A percentile compares a stretch with the other conserved stretches of the same genome.
These are phyloP conservation scores for Lentinula guzmanii DNA, from an alignment of 768 basidiomycete species.

Conservation along the genomic window DNA sequence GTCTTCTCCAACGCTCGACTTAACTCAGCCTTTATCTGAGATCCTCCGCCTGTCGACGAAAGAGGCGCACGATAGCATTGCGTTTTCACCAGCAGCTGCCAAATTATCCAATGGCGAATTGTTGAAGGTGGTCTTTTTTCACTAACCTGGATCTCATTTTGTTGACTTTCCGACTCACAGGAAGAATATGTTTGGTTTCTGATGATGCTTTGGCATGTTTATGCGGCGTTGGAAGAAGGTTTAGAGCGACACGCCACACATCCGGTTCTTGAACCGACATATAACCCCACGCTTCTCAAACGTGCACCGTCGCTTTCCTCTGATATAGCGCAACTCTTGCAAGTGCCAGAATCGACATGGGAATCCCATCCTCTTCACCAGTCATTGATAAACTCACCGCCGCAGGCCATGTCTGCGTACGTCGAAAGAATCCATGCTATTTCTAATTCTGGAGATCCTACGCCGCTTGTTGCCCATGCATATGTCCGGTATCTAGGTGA, in stretches of 20 bases:
- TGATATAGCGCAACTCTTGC: conserved; percentile 62
- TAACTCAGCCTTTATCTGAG: conserved; percentile 36
- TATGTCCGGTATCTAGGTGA: conserved; percentile 85
- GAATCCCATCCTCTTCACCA: conserved; percentile 48
- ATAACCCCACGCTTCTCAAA: conserved; percentile 64
- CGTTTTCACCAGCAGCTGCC: conserved; percentile 50
- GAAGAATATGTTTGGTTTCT: conserved; percentile 67
- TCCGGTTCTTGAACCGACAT: conserved; percentile 58
- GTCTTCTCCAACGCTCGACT: conserved; percentile 26
- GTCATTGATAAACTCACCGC: conserved; percentile 37
- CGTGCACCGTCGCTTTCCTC: conserved; percentile 54
- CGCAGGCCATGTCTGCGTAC: conserved; percentile 46
- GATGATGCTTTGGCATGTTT: conserved; percentile 77
- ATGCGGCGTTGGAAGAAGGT: conserved; percentile 57
- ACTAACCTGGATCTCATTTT: background rate
- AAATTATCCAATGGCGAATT: conserved; percentile 55
- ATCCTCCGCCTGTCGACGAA: conserved; percentile 42
- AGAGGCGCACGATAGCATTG: conserved; percentile 52
- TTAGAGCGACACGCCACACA: conserved; percentile 56
- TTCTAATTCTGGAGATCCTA: conserved; percentile 35
- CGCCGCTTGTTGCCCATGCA: conserved; percentile 64
- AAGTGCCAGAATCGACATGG: conserved; percentile 47
- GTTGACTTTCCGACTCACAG: background rate
- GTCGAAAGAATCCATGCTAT: conserved; percentile 46
- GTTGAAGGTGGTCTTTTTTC: conserved; percentile 20